Evolutionary conservation across 2,329 filamentous ascomycete genomes (phyloP), one percentile per base, ranked within the genome.

Genomic region (Claviceps sp.): DNA sequence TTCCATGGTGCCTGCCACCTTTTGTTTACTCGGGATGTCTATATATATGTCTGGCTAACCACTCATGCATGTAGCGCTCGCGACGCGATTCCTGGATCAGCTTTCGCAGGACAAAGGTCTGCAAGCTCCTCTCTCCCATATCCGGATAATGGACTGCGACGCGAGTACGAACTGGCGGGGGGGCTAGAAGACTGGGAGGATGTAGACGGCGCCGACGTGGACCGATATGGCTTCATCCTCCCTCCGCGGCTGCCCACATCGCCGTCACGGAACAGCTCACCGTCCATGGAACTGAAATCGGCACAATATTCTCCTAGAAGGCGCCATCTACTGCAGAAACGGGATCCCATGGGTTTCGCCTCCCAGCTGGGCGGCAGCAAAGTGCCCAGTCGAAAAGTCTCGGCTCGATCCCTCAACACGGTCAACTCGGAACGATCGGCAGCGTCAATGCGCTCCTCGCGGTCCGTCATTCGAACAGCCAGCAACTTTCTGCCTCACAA

Each of bases 171-270:
- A 59, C 65, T 76, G 42, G 77, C 77, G 14, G 77, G 79, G 46
- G 78, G 79, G 16, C 68, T 83, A 20, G 82, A 85, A 61, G 80
- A 85, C 59, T 85, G 80, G 80, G 77, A 83, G 59, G 78, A 84
- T 57, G 68, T 85, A 2, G 69, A 80, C 50, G 78, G 74, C 36
- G 71, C 69, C 48, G 76, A 80, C 61, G 77, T 85, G 55, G 82
- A 85, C 66, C 75, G 82, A 60, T 85, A 84, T 61, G 82, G 82
- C 54, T 85, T 85, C 66, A 85, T 85, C 59, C 74, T 65, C 50
- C 61, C 69, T 22, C 69, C 70, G 16, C 70, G 69, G 38, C 50
- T 43, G 34, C 68, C 68, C 16, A 62, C 63, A 7, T 70, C 74
- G 17, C 67, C 63, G 5, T 70, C 74, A 20, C 68, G 69, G 36